Conservation (phyloP, 345 rosid species). For the Moricandia arvensis region DNA sequence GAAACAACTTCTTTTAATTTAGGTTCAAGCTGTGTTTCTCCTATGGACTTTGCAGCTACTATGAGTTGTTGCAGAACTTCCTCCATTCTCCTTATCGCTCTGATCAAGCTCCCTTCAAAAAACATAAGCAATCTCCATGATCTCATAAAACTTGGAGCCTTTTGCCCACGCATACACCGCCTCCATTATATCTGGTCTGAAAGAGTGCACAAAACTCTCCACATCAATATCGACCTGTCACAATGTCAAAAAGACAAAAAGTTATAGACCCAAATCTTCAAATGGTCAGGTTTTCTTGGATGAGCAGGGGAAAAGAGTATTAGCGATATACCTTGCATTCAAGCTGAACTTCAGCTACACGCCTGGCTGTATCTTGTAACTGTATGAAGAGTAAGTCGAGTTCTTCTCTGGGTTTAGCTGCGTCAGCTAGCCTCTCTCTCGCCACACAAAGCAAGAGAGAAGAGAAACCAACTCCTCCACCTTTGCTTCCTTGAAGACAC, state of each 20-base stretch:
- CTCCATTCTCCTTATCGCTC: slow-evolving; percentile 92
- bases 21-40: slow-evolving; percentile 74
- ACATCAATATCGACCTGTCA: slow-evolving; percentile 80
- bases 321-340: slow-evolving; percentile 75
- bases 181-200: slow-evolving; percentile 93
- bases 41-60: slow-evolving; percentile 76
- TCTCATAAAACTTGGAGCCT: slow-evolving; percentile 89
- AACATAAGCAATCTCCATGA: slow-evolving; percentile 84
- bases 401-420: slow-evolving; percentile 89
- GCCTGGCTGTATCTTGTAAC: slow-evolving; percentile 79
- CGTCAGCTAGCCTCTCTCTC: slow-evolving; percentile 81
- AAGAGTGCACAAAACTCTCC: slow-evolving; percentile 75
- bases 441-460: slow-evolving; percentile 97
- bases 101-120: slow-evolving; percentile 95
- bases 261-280: slow-evolving; percentile 4
- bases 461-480: slow-evolving; percentile 94
- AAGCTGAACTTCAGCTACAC: slow-evolving; percentile 84
- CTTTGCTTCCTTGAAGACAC: slow-evolving; percentile 74
- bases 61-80: slow-evolving; percentile 97
- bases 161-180: no score
- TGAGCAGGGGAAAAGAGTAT: background rate
- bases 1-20: slow-evolving; percentile 87
- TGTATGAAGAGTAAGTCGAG: slow-evolving; percentile 77
- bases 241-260: background rate
- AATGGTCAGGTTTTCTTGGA: background rate